Evolutionary conservation across 331 rosid genomes (phyloP), one percentile per base, ranked within the genome.

Genomic region (Dryas integrifolia): DNA sequence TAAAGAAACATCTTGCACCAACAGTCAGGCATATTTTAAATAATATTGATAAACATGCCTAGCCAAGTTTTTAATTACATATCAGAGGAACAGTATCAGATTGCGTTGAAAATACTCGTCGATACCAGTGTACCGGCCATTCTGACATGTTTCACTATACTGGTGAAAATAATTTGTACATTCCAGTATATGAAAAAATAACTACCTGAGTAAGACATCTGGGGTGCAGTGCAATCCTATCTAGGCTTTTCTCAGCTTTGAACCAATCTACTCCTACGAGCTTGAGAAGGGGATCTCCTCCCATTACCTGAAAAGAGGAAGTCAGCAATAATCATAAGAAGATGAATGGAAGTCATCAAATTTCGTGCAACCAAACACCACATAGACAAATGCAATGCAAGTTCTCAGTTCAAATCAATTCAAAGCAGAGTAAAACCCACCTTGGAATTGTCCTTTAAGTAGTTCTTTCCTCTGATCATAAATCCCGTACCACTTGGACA

Each of bases 281-380:
- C 84, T 78, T 88, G 80, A 95, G 93, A 82, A 95, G 93, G 51
- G 98, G 96, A 73, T 95, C 96, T 72, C 98, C 96, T 80, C 97
- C 98, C 77, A 66, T 89, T 72, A 88, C 88, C 97, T 94, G 90
- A 76, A 82, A 58, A 79, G 56, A 12, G 55, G 6, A 24, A 12
- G 21, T 56, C 9, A 57, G 45, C 14, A 70, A 56, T 16, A 21
- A 47, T 49, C 18, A 56, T 40, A 26, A 21, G 52, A 74, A 24
- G 58, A 65, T 11, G 72, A 65, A 48, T 3, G 15, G 51, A 62
- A 7, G 41, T 18, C 56, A 65, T 21, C 14, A 6, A 65, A 48
- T 26, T 48, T n/a, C 5, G 56, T 45, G 70, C n/a, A 12, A 66
- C 69, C 14, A 47, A 66, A 66, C n/a, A 1, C 72, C 45, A 46